These are phyloP conservation scores for Penicillium crustosum DNA, from an alignment of 2,329 filamentous ascomycete genomes.

Conservation along the genomic window DNA sequence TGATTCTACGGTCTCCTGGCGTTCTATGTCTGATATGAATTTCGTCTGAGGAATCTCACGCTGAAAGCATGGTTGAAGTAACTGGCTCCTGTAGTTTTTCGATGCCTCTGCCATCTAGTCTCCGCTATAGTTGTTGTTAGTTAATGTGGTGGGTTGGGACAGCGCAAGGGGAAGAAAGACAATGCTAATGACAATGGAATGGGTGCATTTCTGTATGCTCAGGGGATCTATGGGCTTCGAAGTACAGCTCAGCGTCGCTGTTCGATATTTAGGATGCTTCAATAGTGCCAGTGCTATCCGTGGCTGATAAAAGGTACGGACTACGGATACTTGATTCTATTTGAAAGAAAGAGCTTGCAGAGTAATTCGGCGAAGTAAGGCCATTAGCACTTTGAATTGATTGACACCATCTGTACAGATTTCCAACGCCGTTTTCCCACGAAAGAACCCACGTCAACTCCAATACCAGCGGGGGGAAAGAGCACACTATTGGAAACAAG, in stretches of 20 bases:
- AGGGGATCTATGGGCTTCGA: background rate
- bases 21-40: slow-evolving; percentile 3
- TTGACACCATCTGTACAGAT: slow-evolving; percentile 4
- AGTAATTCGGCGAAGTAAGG: background rate
- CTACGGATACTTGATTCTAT: background rate
- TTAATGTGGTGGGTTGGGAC: no score
- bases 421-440: background rate
- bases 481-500: slow-evolving; percentile 11
- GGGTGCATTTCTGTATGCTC: background rate
- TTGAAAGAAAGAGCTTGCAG: background rate
- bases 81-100: background rate
- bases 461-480: slow-evolving; percentile 8
- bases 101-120: background rate
- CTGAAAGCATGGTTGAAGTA: slow-evolving; percentile 3
- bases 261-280: background rate
- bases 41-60: background rate
- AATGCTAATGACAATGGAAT: background rate
- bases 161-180: background rate
- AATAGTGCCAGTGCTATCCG: no score
- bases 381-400: background rate
- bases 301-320: background rate
- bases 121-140: background rate
- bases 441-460: slow-evolving; percentile 13
- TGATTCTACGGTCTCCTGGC: slow-evolving; percentile 1
- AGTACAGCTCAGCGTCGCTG: background rate